Base-by-base conservation (phyloP, 2,329 filamentous ascomycete genomes). In the Colletotrichum plurivorum region DNA sequence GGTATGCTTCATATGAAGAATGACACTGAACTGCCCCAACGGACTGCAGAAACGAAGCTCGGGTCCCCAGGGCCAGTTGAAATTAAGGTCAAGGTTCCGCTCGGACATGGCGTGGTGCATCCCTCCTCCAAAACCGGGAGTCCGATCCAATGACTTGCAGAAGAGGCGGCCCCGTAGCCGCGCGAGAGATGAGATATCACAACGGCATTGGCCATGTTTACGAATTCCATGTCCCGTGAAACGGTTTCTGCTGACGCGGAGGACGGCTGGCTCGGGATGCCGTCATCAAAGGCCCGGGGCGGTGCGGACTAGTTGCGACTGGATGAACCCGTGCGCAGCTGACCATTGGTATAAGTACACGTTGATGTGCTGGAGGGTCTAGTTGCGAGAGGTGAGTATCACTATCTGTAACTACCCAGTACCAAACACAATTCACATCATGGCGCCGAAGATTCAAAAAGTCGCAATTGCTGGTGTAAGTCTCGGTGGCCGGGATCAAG, bases 391-490 rank as follows among this genome's bases (percentile, higher is more conserved):
- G 8, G 8, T 9, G 10, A 10, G 31, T 2, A 36, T 10, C 31
- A 10, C 9, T 9, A 36, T 36, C 7, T 36, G 2, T 2, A 36
- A 10, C 31, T 46, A 46, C n/a, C 5, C 13, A 8, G 3, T 25
- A 15, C 1, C 4, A 0, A 15, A 36, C 4, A n/a, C 2, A 2
- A 10, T 3, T 13, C 13, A 45, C 2, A 48, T 13, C 13, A 64
- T 71, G 56, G 25, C 25, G 27, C 45, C 45, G 4, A 46, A 64
- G n/a, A 72, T 82, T 64, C 79, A 79, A 67, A 83, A 79, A 72
- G 75, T 84, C 45, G 77, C 77, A 31, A 52, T 84, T 5, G 75
- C 77, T 31, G 81, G 82, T 58, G 81, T 75, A 71, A 36, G 70
- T 66, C 25, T 13, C 4, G 7, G n/a, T 3, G 6, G 7, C 5